phyloP scores from a whole-genome alignment of 2,329 filamentous ascomycete species.

The Dendrostoma leiphaemia region DNA sequence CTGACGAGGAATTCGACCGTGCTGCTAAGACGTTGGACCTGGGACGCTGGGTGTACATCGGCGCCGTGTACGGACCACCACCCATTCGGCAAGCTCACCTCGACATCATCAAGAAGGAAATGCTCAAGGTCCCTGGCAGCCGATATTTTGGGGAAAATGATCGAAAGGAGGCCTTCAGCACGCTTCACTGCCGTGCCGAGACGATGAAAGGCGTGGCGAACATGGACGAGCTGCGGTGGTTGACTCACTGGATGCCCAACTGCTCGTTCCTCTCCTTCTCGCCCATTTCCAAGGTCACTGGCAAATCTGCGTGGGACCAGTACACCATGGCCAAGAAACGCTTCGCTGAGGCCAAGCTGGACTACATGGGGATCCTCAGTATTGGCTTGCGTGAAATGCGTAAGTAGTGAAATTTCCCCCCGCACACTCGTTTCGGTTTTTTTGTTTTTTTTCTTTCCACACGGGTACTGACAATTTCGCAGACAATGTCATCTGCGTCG shows the following conservation, averaged over 20 bases:
- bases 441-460: too few species aligned
- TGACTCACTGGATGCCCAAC: constrained; percentile 36
- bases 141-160: too few species aligned
- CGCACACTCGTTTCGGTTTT: too few species aligned
- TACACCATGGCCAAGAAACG: constrained; percentile 29
- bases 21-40: constrained; percentile 37
- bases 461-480: too few species aligned
- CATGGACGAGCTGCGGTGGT: constrained; percentile 36
- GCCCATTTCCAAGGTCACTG: constrained; percentile 34
- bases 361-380: constrained; percentile 30
- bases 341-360: constrained; percentile 26
- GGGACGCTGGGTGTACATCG: constrained; percentile 46
- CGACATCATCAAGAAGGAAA: constrained; percentile 31
- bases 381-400: constrained; percentile 41
- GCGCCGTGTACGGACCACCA: constrained; percentile 33
- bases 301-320: constrained; percentile 32
- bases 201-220: constrained; percentile 33
- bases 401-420: too few species aligned
- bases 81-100: constrained; percentile 26
- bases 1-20: constrained; percentile 36
- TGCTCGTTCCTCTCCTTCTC: constrained; percentile 35
- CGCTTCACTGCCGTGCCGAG: constrained; percentile 5
- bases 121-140: too few species aligned
- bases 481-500: constrained; percentile 41
- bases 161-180: too few species aligned